A percentile compares a stretch with the other conserved stretches of the same genome.
Conservation (phyloP, 2,329 filamentous ascomycete genomes). For the Aplosporella prunicola region DNA sequence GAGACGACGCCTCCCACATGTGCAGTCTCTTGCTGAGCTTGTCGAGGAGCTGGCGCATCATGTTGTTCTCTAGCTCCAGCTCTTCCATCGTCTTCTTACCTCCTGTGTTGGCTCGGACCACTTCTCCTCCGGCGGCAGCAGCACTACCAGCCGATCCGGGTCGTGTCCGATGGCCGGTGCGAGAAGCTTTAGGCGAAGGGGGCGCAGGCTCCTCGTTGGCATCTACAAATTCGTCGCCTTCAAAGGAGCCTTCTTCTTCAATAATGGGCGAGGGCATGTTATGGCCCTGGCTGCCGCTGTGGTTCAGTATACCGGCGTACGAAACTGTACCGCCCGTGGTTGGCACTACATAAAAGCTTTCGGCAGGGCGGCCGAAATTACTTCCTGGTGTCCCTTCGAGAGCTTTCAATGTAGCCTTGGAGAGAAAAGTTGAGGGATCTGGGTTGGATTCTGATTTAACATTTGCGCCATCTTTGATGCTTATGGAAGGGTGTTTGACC, state of each 20-base stretch:
- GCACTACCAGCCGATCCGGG: conserved; percentile 14
- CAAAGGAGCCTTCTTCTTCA: conserved; percentile 37
- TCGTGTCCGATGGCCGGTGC: conserved; percentile 25
- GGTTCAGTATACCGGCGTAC: conserved; percentile 72
- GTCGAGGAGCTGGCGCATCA: conserved; percentile 75
- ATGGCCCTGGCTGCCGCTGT: conserved; percentile 27
- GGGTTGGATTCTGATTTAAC: conserved; percentile 43
- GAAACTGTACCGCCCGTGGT: conserved; percentile 84
- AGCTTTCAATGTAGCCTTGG: conserved; percentile 71
- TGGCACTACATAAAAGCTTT: conserved; percentile 81
- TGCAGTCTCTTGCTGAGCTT: conserved; percentile 80
- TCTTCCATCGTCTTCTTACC: conserved; percentile 71
- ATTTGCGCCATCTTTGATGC: conserved; percentile 39
- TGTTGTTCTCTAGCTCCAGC: conserved; percentile 77
- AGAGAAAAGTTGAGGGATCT: conserved; percentile 76
- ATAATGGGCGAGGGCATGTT: conserved; percentile 29
- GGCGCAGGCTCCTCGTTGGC: conserved; percentile 57
- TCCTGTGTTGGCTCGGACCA: conserved; percentile 22
- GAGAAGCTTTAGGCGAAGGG: conserved; percentile 35
- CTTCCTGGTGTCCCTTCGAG: conserved; percentile 51
- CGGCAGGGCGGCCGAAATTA: conserved; percentile 46
- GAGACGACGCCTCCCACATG: conserved; percentile 85
- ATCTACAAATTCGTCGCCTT: conserved; percentile 74
- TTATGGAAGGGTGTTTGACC: conserved; percentile 21
- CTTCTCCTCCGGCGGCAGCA: conserved; percentile 15